Evolutionary conservation across 2,329 filamentous ascomycete species (phyloP).

Genomic region (Leptosphaerulina australis): DNA sequence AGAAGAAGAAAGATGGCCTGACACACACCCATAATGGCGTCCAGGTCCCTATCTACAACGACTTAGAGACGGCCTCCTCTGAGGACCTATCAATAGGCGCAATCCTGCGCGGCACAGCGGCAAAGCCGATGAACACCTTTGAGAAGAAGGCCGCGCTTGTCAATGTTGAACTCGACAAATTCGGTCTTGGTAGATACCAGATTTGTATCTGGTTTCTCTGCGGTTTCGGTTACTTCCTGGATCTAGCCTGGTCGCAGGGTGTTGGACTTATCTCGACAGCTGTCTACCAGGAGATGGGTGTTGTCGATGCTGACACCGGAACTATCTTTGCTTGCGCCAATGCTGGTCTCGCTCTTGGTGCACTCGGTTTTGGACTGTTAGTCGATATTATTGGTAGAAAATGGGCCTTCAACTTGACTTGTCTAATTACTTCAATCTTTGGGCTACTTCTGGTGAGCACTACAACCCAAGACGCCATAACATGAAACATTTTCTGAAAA

Average conservation of each 20-base stretch:
- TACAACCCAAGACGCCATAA: too few species aligned
- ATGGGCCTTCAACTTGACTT: constrained; percentile 36
- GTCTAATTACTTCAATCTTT: constrained; percentile 37
- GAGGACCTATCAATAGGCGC: constrained; percentile 34
- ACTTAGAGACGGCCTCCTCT: constrained; percentile 31
- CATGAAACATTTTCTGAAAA: constrained; percentile 4
- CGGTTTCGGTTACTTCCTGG: constrained; percentile 41
- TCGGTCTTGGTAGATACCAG: constrained; percentile 38
- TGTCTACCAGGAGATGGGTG: constrained; percentile 40
- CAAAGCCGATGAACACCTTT: constrained; percentile 34
- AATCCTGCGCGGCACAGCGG: constrained; percentile 36
- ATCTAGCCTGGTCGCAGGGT: constrained; percentile 41
- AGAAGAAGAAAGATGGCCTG: constrained; percentile 10
- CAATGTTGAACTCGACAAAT: constrained; percentile 41
- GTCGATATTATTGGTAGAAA: constrained; percentile 41
- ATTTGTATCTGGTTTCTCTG: constrained; percentile 44
- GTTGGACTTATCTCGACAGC: constrained; percentile 35
- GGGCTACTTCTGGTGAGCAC: constrained; percentile 30
- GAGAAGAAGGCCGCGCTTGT: constrained; percentile 42
- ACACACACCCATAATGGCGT: constrained; percentile 14
- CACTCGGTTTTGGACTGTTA: constrained; percentile 34
- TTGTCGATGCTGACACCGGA: constrained; percentile 30
- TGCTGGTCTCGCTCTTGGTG: constrained; percentile 37
- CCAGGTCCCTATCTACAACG: constrained; percentile 36
- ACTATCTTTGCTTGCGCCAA: constrained; percentile 37